Base-by-base conservation (phyloP, 1,284 basidiomycete species). In the Ustilago cynodontis region DNA sequence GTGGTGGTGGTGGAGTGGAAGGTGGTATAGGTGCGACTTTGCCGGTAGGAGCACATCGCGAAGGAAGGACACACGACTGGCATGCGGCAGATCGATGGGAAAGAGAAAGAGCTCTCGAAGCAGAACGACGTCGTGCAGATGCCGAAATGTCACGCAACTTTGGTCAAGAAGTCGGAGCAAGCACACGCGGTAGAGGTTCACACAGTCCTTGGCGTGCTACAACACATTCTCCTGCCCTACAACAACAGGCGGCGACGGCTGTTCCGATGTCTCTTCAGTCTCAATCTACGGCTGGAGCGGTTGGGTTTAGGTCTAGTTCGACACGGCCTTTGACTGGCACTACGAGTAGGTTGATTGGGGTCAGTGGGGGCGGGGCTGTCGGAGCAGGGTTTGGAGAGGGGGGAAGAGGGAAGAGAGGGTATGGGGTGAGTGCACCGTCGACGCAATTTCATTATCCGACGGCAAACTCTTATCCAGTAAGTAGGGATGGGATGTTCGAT, bases 131-230 rank as follows among this genome's bases (percentile, higher is more conserved):
- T 22, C 41, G 72, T 22, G 77, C 69, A 7, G 77, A 78, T 37
- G 77, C 77, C 7, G 77, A 78, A 35, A 70, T 78, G 77, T 75
- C 73, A 39, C 68, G 77, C 43, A 78, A 71, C 45, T 78, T 78
- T 55, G 77, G 77, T 1, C 65, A 78, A 37, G 77, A 76, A 35
- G 69, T 78, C 5, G 74, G 74, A 16, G 74, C 63, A 11, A 71
- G 69, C 29, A 76, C 65, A 6, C 59, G 77, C 3, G 77, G 77
- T 10, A 60, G 74, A 47, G 77, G 72, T 9, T 65, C 65, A 18
- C 65, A 70, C 22, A 76, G 72, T 47, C 77, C 72, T 3, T 78
- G 77, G 77, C 62, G 76, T 6, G 54, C 57, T 9, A 33, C 57
- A 14, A n/a, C 53, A 2, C 50, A 61, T 8, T 24, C 53, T 22